These are phyloP conservation scores for Stylosanthes scabra DNA, from an alignment of 331 rosid species.

Conservation along the genomic window DNA sequence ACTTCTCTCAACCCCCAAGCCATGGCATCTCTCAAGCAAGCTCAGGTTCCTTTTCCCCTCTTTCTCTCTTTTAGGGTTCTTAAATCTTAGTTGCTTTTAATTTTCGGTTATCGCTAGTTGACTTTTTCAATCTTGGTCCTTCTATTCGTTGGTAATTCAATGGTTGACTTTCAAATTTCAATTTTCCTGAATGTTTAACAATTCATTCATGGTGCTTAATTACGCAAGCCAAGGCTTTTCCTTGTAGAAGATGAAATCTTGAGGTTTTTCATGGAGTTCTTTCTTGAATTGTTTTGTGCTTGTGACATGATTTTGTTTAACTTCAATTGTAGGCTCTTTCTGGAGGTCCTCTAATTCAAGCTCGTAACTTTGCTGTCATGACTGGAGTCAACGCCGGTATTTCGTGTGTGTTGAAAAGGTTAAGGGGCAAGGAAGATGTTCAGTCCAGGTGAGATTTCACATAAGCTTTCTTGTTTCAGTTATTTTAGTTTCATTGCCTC, in stretches of 20 bases:
- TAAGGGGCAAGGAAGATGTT: conserved; percentile 97
- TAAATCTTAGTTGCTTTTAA: background rate
- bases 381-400: conserved; percentile 98
- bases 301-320: conserved; percentile 20
- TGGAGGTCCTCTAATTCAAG: conserved; percentile 95
- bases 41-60: conserved; percentile 60
- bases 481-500: background rate
- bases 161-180: too few relatives aligned
- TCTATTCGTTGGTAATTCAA: background rate
- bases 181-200: too few relatives aligned
- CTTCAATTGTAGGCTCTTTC: conserved; percentile 71
- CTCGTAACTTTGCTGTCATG: conserved; percentile 98
- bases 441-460: conserved; percentile 75
- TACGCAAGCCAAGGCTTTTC: background rate
- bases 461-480: background rate
- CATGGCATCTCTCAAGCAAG: conserved; percentile 93
- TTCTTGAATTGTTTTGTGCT: background rate
- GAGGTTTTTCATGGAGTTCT: conserved; percentile 6
- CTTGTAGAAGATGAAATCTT: background rate
- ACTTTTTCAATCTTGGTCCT: too few relatives aligned
- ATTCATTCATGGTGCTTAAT: background rate
- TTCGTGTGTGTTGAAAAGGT: conserved; percentile 85
- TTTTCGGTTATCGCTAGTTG: background rate
- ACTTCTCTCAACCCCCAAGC: conserved; percentile 84
- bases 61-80: background rate